Evolutionary conservation across 768 basidiomycete species (phyloP).

Genomic region (Grammothele lineata): DNA sequence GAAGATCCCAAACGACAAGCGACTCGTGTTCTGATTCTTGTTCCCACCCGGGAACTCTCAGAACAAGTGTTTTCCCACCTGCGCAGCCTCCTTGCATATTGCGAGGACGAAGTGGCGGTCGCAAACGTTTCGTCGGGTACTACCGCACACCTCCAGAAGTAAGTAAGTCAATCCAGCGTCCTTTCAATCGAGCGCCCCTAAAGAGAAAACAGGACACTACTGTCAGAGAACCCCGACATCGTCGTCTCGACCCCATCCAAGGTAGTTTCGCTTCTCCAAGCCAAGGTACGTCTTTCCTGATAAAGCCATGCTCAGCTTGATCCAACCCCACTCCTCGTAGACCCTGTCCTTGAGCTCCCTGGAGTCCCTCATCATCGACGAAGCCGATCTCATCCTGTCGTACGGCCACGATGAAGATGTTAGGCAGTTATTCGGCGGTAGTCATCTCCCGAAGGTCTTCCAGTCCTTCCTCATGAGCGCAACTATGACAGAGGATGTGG

Average conservation of each 20-base stretch:
- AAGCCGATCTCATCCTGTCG: slow-evolving; percentile 94
- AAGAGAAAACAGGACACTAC: slow-evolving; percentile 35
- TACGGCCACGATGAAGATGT: slow-evolving; percentile 95
- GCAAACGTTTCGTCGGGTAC: slow-evolving; percentile 78
- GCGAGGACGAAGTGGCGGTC: slow-evolving; percentile 66
- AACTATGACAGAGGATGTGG: slow-evolving; percentile 95
- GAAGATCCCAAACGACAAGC: slow-evolving; percentile 30
- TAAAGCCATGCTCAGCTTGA: background rate
- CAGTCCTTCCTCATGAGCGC: slow-evolving; percentile 97
- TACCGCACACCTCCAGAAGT: slow-evolving; percentile 70
- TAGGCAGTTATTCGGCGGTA: slow-evolving; percentile 62
- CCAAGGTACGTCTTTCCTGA: slow-evolving; percentile 44
- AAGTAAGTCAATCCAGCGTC: slow-evolving; percentile 14
- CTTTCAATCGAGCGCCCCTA: background rate
- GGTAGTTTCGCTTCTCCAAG: slow-evolving; percentile 60
- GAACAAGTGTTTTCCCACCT: slow-evolving; percentile 83
- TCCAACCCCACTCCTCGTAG: slow-evolving; percentile 31
- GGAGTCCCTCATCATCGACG: slow-evolving; percentile 91
- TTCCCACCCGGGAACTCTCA: slow-evolving; percentile 89
- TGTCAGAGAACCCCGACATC: slow-evolving; percentile 75
- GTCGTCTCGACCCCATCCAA: slow-evolving; percentile 78
- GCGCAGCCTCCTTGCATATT: slow-evolving; percentile 64
- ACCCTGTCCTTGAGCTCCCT: slow-evolving; percentile 60
- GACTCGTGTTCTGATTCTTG: slow-evolving; percentile 76
- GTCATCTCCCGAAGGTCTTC: slow-evolving; percentile 73